These are phyloP conservation scores for Sporothrix brasiliensis DNA, from an alignment of 2,329 filamentous ascomycete genomes.

Conservation along the genomic window DNA sequence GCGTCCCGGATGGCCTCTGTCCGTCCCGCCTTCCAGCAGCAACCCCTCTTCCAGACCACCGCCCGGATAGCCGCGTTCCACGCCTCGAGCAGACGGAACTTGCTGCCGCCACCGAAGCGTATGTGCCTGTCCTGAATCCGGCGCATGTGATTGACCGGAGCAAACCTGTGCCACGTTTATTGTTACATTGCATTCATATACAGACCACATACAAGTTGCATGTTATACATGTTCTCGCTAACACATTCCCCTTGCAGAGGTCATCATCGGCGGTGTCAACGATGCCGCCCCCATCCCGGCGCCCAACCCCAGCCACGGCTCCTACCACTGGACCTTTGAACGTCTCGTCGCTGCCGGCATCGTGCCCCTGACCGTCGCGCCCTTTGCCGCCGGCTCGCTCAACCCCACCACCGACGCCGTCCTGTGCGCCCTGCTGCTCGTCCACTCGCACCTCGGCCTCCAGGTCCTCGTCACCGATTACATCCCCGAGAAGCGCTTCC, in stretches of 20 bases:
- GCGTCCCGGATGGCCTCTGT: constrained; percentile 38
- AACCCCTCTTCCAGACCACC: constrained; percentile 43
- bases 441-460: constrained; percentile 97
- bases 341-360: constrained; percentile 78
- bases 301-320: constrained; percentile 77
- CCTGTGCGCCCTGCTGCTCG: constrained; percentile 77
- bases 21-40: constrained; percentile 40
- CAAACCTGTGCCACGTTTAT: not conserved
- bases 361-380: constrained; percentile 83
- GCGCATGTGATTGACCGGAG: not conserved
- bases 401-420: constrained; percentile 87
- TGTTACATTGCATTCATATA: constrained; percentile 23
- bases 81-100: constrained; percentile 71
- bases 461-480: constrained; percentile 91
- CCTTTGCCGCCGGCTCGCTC: constrained; percentile 87
- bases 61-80: constrained; percentile 79
- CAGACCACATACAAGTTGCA: not conserved
- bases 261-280: constrained; percentile 63
- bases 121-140: constrained; percentile 46
- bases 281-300: constrained; percentile 77
- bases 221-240: not conserved
- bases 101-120: constrained; percentile 86
- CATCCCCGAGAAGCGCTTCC: constrained; percentile 72
- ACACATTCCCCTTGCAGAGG: not conserved
- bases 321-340: constrained; percentile 99